Percentiles rank a stretch among this genome's conserved stretches.
Evolutionary conservation across 1,284 basidiomycete genomes (phyloP).

Genomic region (Termitomyces sp.): DNA sequence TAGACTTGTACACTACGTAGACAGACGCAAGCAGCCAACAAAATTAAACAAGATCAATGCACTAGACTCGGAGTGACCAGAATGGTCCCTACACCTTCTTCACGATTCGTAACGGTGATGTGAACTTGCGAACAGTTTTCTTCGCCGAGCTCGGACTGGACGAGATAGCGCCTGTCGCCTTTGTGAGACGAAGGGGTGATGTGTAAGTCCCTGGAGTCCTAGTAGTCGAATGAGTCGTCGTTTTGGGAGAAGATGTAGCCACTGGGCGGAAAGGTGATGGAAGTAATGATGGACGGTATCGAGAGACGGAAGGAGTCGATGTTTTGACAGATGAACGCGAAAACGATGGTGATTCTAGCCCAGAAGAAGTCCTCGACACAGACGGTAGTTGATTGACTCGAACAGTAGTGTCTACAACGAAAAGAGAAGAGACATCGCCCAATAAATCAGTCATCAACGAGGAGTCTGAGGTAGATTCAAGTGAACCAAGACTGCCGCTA

Average conservation of each 20-base stretch:
- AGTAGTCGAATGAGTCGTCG: background rate
- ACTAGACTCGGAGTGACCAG: background rate
- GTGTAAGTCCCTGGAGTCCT: background rate
- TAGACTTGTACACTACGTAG: background rate
- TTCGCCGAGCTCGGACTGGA: background rate
- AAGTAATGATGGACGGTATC: background rate
- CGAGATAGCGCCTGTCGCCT: background rate
- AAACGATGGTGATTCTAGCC: conserved; percentile 2
- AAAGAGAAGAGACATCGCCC: conserved; percentile 2
- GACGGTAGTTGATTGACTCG: background rate
- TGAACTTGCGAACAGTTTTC: background rate
- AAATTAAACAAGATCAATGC: background rate
- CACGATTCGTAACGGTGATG: conserved; percentile 11
- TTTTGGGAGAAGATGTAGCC: conserved; percentile 4
- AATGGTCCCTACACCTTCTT: conserved; percentile 5
- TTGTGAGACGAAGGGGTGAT: background rate
- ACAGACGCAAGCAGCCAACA: background rate
- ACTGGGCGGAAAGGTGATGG: conserved; percentile 1
- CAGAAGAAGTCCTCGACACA: background rate
- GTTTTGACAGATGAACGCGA: conserved; percentile 2
- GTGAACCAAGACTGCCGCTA: conserved; percentile 31
- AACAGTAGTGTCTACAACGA: background rate
- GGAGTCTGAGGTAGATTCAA: conserved; percentile 23
- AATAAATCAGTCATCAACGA: background rate
- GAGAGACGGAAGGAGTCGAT: conserved; percentile 8